Evolutionary conservation across 768 basidiomycete genomes (phyloP).

Genomic region (Pleurotus giganteus): DNA sequence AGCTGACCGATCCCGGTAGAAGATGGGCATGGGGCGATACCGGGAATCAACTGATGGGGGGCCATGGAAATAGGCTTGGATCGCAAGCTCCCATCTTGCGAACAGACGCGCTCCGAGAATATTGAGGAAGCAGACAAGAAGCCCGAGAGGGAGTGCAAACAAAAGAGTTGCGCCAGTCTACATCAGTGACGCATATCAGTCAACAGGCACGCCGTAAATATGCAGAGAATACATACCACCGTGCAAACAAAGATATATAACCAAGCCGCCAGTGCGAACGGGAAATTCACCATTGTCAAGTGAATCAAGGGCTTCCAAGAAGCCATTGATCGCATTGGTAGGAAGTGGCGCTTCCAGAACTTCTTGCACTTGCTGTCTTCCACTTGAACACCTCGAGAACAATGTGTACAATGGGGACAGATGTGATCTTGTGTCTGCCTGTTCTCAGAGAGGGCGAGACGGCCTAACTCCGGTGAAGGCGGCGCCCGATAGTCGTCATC

Average conservation of each 20-base stretch:
- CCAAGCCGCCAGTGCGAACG: conserved; percentile 70
- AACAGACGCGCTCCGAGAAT: conserved; percentile 70
- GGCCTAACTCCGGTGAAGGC: not conserved
- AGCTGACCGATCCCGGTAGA: conserved; percentile 54
- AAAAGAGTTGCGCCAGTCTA: conserved; percentile 77
- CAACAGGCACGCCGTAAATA: not conserved
- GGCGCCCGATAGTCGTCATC: not conserved
- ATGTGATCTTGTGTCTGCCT: not conserved
- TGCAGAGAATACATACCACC: conserved; percentile 46
- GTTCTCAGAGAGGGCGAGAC: not conserved
- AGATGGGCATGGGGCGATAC: conserved; percentile 66
- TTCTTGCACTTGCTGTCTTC: conserved; percentile 18
- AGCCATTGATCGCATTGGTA: conserved; percentile 48
- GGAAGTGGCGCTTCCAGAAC: conserved; percentile 60
- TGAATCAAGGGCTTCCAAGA: conserved; percentile 70
- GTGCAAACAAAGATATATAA: conserved; percentile 76
- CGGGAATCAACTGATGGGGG: conserved; percentile 61
- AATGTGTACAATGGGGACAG: not conserved
- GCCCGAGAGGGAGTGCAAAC: conserved; percentile 74
- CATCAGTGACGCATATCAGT: not conserved
- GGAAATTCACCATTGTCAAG: conserved; percentile 70
- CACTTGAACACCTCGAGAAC: not conserved
- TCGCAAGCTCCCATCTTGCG: conserved; percentile 66
- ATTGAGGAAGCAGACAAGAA: conserved; percentile 72
- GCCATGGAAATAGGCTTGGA: conserved; percentile 69